Conservation (phyloP, 1,284 basidiomycete genomes). For the Xerocomus nothofagi region DNA sequence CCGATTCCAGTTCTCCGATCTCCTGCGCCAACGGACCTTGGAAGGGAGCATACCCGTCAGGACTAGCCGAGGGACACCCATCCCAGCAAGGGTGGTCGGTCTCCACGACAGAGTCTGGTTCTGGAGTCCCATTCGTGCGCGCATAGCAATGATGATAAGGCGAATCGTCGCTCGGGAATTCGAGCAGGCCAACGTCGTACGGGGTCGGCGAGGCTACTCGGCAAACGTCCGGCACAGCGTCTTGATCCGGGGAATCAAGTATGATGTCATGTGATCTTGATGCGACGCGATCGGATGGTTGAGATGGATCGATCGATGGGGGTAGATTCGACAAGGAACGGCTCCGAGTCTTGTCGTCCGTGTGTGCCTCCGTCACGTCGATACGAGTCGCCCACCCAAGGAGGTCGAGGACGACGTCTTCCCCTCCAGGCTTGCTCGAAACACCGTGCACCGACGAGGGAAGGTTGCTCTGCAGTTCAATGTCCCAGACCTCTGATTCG, state of each 20-base stretch:
- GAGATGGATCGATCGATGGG: constrained; percentile 48
- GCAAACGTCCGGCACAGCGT: background rate
- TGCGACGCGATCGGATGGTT: constrained; percentile 1
- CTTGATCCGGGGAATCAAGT: background rate
- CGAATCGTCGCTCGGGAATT: constrained; percentile 13
- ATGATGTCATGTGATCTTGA: background rate
- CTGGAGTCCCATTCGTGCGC: background rate
- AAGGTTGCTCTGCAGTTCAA: constrained; percentile 48
- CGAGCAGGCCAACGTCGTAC: constrained; percentile 15
- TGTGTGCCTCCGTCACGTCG: background rate
- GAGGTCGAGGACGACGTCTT: constrained; percentile 22
- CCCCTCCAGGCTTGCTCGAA: constrained; percentile 10
- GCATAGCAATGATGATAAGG: constrained; percentile 4
- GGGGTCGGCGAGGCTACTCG: constrained; percentile 6
- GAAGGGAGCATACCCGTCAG: background rate
- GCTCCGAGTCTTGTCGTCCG: background rate
- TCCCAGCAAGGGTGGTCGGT: background rate
- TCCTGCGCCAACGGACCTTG: constrained; percentile 2
- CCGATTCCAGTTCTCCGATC: background rate
- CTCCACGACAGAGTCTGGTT: constrained; percentile 1
- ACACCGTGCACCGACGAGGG: constrained; percentile 21
- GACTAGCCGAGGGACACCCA: background rate
- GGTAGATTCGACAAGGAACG: too few relatives aligned
- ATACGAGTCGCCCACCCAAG: constrained; percentile 26
- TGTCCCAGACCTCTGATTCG: constrained; percentile 65